Evolutionary conservation across 495 filamentous ascomycete species (phyloP), one percentile per base, ranked within the genome.

Genomic region (Cercophora newfieldiana): DNA sequence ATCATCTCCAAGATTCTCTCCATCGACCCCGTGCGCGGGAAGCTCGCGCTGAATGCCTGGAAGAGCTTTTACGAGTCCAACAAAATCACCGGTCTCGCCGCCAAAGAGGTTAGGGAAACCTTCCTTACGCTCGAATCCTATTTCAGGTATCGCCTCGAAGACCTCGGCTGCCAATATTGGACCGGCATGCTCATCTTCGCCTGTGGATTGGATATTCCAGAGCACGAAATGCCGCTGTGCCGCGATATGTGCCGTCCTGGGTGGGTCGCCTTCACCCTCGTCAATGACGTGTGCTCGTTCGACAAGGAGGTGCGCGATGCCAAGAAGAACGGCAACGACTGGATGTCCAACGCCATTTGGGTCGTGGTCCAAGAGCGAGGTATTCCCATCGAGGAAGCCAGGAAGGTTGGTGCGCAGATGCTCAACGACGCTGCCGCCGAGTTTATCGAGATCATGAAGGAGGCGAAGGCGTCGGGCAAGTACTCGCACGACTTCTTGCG

Each of bases 231-330:
- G 8, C 51, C 10, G 7, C 22, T 28, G 8, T 55, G 51, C 18
- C 22, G 22, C 12, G 51, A 55, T 8, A 5, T 55, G 7, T 18
- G 22, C 16, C 51, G 51, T 24, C 21, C 51, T 5, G 51, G 22
- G 51, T 55, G 51, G 51, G 21, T 55, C 51, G 51, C 26, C 1
- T 26, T 22, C 26, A 28, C 22, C 4, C 26, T 55, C 3, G 21
- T 28, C 22, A 55, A 55, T 22, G 51, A 55, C 26, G 10, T 55
- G n/a, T 55, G 22, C 51, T 55, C 51, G 51, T 55, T 24, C 22
- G 51, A 55, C 22, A 18, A 26, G 51, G 51, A 55, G 18, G 22
- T 26, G 12, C 51, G 51, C 26, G 51, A 55, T 55, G 51, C 51
- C 14, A 55, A 26, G 22, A 24, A 28, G 6, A 16, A 28, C 21